phyloP scores from a whole-genome alignment of 2,329 filamentous ascomycete genomes.

The Cryphonectria radicalis region DNA sequence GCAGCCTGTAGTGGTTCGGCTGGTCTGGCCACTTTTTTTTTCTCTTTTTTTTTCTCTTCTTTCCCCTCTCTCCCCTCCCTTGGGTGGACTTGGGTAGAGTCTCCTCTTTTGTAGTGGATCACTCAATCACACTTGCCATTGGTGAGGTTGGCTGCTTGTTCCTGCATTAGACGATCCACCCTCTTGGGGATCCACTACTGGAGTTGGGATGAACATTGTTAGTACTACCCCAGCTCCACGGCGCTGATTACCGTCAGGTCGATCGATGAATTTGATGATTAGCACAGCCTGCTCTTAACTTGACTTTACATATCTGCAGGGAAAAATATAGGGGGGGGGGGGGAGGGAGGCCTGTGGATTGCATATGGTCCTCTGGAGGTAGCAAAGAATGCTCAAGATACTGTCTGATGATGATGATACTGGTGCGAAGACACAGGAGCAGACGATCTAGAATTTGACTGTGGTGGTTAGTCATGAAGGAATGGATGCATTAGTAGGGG shows the following conservation, averaged over 20 bases:
- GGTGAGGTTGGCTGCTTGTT: slow-evolving; percentile 8
- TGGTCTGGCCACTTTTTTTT: background rate
- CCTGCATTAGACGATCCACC: slow-evolving; percentile 10
- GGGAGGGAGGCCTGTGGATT: background rate
- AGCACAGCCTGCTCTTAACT: background rate
- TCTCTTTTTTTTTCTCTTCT: background rate
- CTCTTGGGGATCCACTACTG: background rate
- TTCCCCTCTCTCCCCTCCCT: background rate
- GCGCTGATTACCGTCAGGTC: slow-evolving; percentile 8
- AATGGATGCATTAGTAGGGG: background rate
- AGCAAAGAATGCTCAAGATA: background rate
- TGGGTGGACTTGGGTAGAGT: background rate
- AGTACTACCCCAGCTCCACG: slow-evolving; percentile 4
- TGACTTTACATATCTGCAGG: background rate
- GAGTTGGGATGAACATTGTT: slow-evolving; percentile 5
- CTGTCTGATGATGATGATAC: background rate
- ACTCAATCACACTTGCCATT: background rate
- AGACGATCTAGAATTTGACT: background rate
- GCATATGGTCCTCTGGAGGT: background rate
- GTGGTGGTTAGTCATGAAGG: background rate
- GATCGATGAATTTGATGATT: background rate
- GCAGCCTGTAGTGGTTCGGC: background rate
- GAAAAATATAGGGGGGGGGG: background rate
- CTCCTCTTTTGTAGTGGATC: background rate
- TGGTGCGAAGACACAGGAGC: background rate